phyloP scores from a whole-genome alignment of 2,329 filamentous ascomycete species.

The Curvularia spicifera region DNA sequence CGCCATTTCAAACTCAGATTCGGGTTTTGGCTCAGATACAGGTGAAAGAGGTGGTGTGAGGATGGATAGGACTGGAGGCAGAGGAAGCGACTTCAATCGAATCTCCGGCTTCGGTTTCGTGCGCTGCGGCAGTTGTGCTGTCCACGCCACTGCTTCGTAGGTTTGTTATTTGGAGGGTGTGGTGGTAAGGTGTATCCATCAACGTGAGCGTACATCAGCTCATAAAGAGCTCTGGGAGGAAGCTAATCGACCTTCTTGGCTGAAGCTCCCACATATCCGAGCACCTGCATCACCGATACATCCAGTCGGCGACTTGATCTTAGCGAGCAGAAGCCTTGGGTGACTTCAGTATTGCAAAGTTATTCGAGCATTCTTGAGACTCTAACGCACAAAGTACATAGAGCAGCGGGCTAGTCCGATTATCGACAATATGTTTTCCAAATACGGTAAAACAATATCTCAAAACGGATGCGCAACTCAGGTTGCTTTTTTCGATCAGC shows the following conservation, averaged over 20 bases:
- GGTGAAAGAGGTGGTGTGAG: slow-evolving; percentile 8
- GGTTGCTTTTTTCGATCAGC: slow-evolving; percentile 4
- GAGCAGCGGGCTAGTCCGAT: slow-evolving; percentile 12
- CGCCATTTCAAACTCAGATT: slow-evolving; percentile 13
- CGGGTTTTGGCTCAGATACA: slow-evolving; percentile 2
- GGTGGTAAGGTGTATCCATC: not conserved
- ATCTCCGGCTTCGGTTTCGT: slow-evolving; percentile 15
- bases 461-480: slow-evolving; percentile 10
- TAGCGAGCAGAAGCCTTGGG: not conserved
- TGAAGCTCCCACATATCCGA: slow-evolving; percentile 4
- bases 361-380: slow-evolving; percentile 10
- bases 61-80: slow-evolving; percentile 2
- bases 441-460: slow-evolving; percentile 7
- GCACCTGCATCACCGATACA: slow-evolving; percentile 20
- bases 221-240: slow-evolving; percentile 4
- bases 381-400: slow-evolving; percentile 12
- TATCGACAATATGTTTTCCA: slow-evolving; percentile 4
- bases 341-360: not conserved
- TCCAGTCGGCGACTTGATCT: slow-evolving; percentile 18
- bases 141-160: slow-evolving; percentile 22
- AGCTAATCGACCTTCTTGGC: not conserved
- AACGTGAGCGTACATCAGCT: slow-evolving; percentile 4
- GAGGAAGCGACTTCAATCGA: slow-evolving; percentile 6
- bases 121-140: slow-evolving; percentile 13
- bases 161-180: not conserved